Evolutionary conservation across 331 rosid genomes (phyloP), one percentile per base, ranked within the genome.

Genomic region (Rhamnella rubrinervis): DNA sequence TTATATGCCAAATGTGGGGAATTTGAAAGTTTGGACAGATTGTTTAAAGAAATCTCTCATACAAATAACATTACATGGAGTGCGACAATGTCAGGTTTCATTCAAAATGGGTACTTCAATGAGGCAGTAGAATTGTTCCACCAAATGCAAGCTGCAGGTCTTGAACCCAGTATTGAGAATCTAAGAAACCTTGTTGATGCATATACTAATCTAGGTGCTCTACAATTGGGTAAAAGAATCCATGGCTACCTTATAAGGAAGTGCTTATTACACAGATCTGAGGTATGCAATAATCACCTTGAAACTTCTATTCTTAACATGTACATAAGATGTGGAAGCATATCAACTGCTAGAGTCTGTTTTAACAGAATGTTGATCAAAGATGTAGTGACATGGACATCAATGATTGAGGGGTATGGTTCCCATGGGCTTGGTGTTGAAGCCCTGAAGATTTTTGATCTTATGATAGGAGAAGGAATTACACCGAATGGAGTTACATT

Each of bases 321-420:
- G 89, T 87, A 82, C 79, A 28, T 76, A 61, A 78, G 78, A 82
- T 67, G 85, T 31, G 92, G 92, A 23, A 78, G 71, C 72, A 78
- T 83, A 58, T 77, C 73, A 66, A 74, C 81, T 4, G 82, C 88
- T 38, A 76, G 37, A 51, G 61, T 63, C 9, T 83, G 68, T 61
- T 84, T 87, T 56, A 50, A 64, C 51, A 60, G 55, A 39, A 79
- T 84, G 72, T 57, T 44, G 15, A 39, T 75, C 64, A 80, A 77
- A 80, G 89, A 84, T 77, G 74, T 80, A 17, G 84, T 87, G 71
- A 76, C 85, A 49, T 85, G 90, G 93, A 85, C 93, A 49, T 71
- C 85, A 35, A 87, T 85, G 93, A 78, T 80, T 49, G 89, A 87
- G 47, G 90, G 88, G 53, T 81, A 73, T 55, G 90, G 88, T 15